Evolutionary conservation across 2,329 filamentous ascomycete species (phyloP).

Genomic region (Neopestalotiopsis sp.): DNA sequence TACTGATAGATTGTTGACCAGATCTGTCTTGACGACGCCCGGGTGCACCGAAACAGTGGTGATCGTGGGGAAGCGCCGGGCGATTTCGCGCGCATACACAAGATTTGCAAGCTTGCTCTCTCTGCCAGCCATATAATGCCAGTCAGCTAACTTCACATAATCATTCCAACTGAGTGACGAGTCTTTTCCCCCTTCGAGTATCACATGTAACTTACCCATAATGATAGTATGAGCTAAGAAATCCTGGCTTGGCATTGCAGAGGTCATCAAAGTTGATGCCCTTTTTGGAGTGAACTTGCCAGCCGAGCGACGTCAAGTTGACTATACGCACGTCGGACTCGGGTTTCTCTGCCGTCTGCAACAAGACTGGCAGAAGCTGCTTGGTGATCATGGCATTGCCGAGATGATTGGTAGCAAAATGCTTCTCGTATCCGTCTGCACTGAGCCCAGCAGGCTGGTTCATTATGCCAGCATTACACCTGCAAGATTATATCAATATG

Average conservation of each 20-base stretch:
- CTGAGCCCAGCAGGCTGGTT: slow-evolving; percentile 33
- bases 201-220: slow-evolving; percentile 17
- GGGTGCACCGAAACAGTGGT: slow-evolving; percentile 18
- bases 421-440: slow-evolving; percentile 44
- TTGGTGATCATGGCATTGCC: slow-evolving; percentile 45
- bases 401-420: slow-evolving; percentile 50
- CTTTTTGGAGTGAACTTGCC: slow-evolving; percentile 7
- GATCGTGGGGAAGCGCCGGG: slow-evolving; percentile 21
- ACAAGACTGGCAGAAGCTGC: slow-evolving; percentile 20
- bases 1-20: slow-evolving; percentile 25
- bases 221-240: slow-evolving; percentile 13
- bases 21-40: slow-evolving; percentile 20
- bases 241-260: slow-evolving; percentile 8
- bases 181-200: no score
- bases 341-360: slow-evolving; percentile 14
- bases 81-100: slow-evolving; percentile 21
- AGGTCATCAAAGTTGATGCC: slow-evolving; percentile 21
- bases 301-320: slow-evolving; percentile 18
- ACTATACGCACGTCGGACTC: slow-evolving; percentile 23
- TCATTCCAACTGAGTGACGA: no score
- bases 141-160: not conserved
- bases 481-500: not conserved
- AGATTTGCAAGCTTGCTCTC: slow-evolving; percentile 27
- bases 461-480: slow-evolving; percentile 42
- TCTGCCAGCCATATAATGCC: slow-evolving; percentile 26